Evolutionary conservation across 495 filamentous ascomycete species (phyloP), one percentile per base, ranked within the genome.

Genomic region (Sporormia fimetaria): DNA sequence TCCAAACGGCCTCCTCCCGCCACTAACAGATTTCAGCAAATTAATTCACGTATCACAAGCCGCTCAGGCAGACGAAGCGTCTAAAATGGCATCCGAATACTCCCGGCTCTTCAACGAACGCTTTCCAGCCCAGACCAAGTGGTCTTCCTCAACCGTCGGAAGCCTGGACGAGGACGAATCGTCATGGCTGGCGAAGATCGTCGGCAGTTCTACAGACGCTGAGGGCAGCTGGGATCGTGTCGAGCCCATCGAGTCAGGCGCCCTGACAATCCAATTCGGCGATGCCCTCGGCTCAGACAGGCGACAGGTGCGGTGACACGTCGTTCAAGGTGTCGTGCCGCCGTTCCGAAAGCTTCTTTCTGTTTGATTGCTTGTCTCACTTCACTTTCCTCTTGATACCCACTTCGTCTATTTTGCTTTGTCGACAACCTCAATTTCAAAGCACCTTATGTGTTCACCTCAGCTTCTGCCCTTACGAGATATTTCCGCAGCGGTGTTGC

Each of bases 11-110:
- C 12, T 12, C 33, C 35, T 33, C 46, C 41, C 38, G 32, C 43
- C 44, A 47, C 36, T 49, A n/a, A n/a, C n/a, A n/a, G n/a, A n/a
- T 49, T 33, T 16, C 39, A 56, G 52, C 52, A 52, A 56, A 28
- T 22, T 56, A 8, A 56, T 56, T 23, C 32, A 56, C 36, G 49
- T 56, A 21, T 52, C 52, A 48, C 52, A 52, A 45, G 40, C 49
- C 18, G 37, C 43, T 28, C 28, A 42, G 40, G 39, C 36, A n/a
- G 49, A 49, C 4, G 43, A 49, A 21, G 42, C 42, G 12, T 37
- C 48, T 25, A 52, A 48, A 31, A 50, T 51, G 29, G 37, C 32
- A 17, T 49, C 48, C 7, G 52, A 56, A 26, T 56, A 52, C 44
- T 37, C 48, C 23, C 52, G 52, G 27, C 49, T 56, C 2, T 56